Percentiles rank a stretch among this genome's conserved stretches.
Evolutionary conservation across 1,284 basidiomycete species (phyloP).

Genomic region (Gomphus bonarii): DNA sequence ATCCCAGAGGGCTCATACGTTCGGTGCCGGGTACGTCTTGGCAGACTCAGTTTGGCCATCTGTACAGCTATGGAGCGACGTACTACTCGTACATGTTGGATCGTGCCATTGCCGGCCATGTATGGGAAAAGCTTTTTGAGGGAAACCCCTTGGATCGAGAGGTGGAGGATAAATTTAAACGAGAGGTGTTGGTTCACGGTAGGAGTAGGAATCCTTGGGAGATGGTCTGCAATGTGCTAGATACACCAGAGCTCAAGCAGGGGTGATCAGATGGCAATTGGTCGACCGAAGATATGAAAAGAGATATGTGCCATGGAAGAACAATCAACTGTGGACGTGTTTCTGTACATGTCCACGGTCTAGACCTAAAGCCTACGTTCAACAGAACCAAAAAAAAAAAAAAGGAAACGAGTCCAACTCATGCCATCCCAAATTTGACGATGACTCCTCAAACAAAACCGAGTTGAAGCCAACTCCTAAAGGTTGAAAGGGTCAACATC

Average conservation of each 20-base stretch:
- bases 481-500: no score
- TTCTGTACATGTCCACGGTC: no score
- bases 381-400: no score
- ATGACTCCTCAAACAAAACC: no score
- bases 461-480: no score
- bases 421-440: no score
- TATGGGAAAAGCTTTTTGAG: conserved; percentile 76
- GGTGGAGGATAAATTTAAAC: conserved; percentile 73
- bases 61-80: conserved; percentile 94
- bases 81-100: conserved; percentile 98
- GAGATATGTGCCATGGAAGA: no score
- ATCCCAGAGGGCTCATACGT: conserved; percentile 69
- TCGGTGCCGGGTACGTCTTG: conserved; percentile 78
- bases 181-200: conserved; percentile 68
- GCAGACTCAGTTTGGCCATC: conserved; percentile 92
- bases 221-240: conserved; percentile 75
- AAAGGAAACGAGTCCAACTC: no score
- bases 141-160: conserved; percentile 50
- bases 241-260: conserved; percentile 45
- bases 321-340: no score
- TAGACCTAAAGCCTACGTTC: no score
- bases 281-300: no score
- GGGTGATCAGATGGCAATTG: conserved; percentile 82
- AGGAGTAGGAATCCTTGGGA: conserved; percentile 92
- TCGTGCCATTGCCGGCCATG: conserved; percentile 84